Evolutionary conservation across 805 yeast species (phyloP).

Genomic region (Zygosaccharomyces kombuchaensis): DNA sequence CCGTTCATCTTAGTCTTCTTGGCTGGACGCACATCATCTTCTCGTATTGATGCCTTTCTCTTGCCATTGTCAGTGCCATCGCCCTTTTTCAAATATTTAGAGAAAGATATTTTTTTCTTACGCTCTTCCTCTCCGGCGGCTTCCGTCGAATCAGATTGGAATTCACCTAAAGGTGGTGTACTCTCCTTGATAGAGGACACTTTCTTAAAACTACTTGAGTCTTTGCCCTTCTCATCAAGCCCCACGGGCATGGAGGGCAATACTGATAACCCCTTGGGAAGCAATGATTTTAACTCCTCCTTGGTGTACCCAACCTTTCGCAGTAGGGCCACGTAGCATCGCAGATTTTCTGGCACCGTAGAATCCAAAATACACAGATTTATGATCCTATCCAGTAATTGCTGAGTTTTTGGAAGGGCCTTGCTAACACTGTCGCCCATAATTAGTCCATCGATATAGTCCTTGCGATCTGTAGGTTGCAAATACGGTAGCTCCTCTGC

Average conservation of each 20-base stretch:
- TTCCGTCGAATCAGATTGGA: neutral
- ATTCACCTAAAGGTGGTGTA: neutral
- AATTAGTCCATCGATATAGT: constrained; percentile 25
- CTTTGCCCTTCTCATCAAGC: neutral
- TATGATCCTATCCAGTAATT: constrained; percentile 18
- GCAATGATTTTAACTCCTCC: constrained; percentile 9
- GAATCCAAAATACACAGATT: constrained; percentile 28
- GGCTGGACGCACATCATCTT: constrained; percentile 4
- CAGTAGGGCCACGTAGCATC: constrained; percentile 23
- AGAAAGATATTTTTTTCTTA: constrained; percentile 35
- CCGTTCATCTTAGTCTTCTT: constrained; percentile 6
- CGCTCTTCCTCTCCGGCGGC: constrained; percentile 17
- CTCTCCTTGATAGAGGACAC: neutral
- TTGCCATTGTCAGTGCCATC: constrained; percentile 20
- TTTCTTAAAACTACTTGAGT: neutral
- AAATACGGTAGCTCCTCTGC: constrained; percentile 23
- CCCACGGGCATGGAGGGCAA: neutral
- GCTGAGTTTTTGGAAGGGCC: constrained; percentile 9
- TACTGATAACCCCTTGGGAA: constrained; percentile 10
- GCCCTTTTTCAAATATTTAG: constrained; percentile 32
- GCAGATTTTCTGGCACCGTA: constrained; percentile 22
- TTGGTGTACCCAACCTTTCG: constrained; percentile 21
- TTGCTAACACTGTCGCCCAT: constrained; percentile 10
- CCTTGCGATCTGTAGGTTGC: constrained; percentile 26
- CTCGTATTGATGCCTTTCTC: constrained; percentile 10